phyloP scores from a whole-genome alignment of 1,139 yeast species.

The Blastobotrys persicus region DNA sequence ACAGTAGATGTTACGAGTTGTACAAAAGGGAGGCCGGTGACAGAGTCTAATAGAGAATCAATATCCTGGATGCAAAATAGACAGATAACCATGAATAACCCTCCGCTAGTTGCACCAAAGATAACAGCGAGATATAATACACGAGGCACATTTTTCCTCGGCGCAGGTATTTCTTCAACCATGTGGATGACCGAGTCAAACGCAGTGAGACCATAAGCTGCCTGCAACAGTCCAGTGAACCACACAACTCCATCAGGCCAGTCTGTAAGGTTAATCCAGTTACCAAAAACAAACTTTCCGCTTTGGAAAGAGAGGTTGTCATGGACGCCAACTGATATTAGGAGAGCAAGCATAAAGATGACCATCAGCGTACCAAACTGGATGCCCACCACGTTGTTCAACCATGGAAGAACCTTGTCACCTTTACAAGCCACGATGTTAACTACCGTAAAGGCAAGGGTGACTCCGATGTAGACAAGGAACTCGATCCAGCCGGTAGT shows the following conservation, averaged over 20 bases:
- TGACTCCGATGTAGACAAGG: slow-evolving; percentile 20
- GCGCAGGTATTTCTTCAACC: slow-evolving; percentile 76
- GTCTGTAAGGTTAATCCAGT: slow-evolving; percentile 28
- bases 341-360: slow-evolving; percentile 24
- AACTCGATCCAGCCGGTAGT: slow-evolving; percentile 19
- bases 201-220: slow-evolving; percentile 77
- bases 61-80: slow-evolving; percentile 65
- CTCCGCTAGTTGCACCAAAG: slow-evolving; percentile 63
- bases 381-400: slow-evolving; percentile 27
- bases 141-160: slow-evolving; percentile 71
- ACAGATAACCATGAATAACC: slow-evolving; percentile 68
- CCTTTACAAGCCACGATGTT: slow-evolving; percentile 23
- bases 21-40: slow-evolving; percentile 54
- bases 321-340: slow-evolving; percentile 23
- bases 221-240: slow-evolving; percentile 65
- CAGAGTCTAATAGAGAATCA: slow-evolving; percentile 61
- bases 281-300: slow-evolving; percentile 26
- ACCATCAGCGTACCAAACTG: slow-evolving; percentile 25
- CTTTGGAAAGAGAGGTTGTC: slow-evolving; percentile 22
- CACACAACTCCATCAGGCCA: slow-evolving; percentile 30
- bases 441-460: slow-evolving; percentile 22
- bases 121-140: slow-evolving; percentile 67
- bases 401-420: slow-evolving; percentile 22
- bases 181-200: slow-evolving; percentile 79
- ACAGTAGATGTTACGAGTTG: slow-evolving; percentile 69